Evolutionary conservation across 139 green algal species (phyloP).

Genomic region (Desmodesmus armatus): DNA sequence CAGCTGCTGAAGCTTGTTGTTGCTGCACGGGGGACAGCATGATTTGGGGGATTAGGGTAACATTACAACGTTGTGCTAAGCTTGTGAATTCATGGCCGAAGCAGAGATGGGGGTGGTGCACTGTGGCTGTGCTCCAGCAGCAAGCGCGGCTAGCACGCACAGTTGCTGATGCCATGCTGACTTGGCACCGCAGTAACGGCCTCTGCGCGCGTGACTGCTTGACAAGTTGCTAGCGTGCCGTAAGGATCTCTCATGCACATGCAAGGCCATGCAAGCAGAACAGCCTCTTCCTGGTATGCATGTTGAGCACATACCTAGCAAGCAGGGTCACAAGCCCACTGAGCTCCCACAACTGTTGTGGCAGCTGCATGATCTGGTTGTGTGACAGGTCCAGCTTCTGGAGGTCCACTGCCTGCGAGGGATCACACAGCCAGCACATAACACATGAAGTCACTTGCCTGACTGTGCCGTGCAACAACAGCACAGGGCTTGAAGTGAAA

Average conservation of each 20-base stretch:
- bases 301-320: not conserved
- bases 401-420: conserved; percentile 55
- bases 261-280: no score
- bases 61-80: not conserved
- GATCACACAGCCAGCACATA: no score
- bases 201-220: no score
- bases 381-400: conserved; percentile 54
- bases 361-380: conserved; percentile 60
- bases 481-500: no score
- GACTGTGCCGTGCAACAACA: no score
- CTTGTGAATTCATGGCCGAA: not conserved
- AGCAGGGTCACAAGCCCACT: conserved; percentile 36
- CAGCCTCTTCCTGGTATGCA: not conserved
- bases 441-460: not conserved
- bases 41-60: not conserved
- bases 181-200: no score
- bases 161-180: no score
- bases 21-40: conserved; percentile 13
- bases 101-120: not conserved
- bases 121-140: not conserved
- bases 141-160: no score
- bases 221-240: no score
- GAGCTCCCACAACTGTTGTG: conserved; percentile 34
- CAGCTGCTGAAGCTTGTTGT: conserved; percentile 52
- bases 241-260: no score